Percentiles rank a stretch among this genome's conserved stretches.
phyloP scores from a whole-genome alignment of 768 basidiomycete genomes.

The Tulasnella sp. region DNA sequence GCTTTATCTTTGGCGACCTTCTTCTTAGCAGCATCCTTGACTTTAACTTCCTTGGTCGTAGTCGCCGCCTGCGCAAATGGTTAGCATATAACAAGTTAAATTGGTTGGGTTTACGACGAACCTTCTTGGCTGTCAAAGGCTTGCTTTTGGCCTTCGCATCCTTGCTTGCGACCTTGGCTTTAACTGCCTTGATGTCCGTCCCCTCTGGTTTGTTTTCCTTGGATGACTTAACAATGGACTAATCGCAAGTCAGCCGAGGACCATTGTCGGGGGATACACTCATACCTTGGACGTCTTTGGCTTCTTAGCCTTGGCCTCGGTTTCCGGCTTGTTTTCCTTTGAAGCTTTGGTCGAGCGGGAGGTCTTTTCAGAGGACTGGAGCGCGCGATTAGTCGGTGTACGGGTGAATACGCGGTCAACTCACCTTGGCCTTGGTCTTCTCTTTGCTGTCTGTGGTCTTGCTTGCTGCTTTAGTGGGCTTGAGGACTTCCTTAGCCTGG shows the following conservation, averaged over 20 bases:
- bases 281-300: too few species aligned
- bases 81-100: not conserved
- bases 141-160: not conserved
- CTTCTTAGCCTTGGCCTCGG: not conserved
- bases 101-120: not conserved
- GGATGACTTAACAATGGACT: not conserved
- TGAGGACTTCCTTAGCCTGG: not conserved
- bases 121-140: not conserved
- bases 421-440: not conserved
- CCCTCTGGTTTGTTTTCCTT: not conserved
- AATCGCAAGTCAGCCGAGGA: too few species aligned
- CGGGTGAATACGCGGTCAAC: not conserved
- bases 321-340: not conserved
- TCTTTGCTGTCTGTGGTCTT: not conserved
- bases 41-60: not conserved
- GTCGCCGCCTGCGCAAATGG: not conserved
- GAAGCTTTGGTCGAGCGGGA: not conserved
- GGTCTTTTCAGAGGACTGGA: not conserved
- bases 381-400: not conserved
- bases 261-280: too few species aligned
- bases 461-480: not conserved
- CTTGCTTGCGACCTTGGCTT: not conserved
- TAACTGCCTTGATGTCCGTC: not conserved
- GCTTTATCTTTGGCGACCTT: constrained; percentile 3
- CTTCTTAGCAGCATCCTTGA: constrained; percentile 4